phyloP scores from a whole-genome alignment of 805 yeast genomes.

The Candida patagonica region DNA sequence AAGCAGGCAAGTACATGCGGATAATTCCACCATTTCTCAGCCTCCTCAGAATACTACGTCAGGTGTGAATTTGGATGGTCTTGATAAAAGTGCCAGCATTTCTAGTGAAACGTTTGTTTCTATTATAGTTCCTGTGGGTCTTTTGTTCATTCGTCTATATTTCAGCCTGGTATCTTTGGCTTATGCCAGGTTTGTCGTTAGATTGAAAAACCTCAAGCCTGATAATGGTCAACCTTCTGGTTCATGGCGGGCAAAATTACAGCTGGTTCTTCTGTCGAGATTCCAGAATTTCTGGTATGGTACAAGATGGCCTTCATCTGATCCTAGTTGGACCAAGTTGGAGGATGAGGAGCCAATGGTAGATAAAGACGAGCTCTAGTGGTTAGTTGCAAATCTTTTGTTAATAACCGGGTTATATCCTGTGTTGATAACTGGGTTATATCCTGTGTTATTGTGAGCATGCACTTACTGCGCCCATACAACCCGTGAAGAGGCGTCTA shows the following conservation, averaged over 20 bases:
- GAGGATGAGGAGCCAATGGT: background rate
- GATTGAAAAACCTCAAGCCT: conserved; percentile 30
- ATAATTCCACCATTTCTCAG: background rate
- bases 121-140: conserved; percentile 37
- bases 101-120: conserved; percentile 35
- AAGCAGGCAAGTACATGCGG: conserved; percentile 5
- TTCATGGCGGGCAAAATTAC: conserved; percentile 24
- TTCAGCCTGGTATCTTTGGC: conserved; percentile 47
- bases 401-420: too few relatives aligned
- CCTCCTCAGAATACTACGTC: background rate
- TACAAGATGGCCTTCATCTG: conserved; percentile 2
- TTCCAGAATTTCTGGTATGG: conserved; percentile 30
- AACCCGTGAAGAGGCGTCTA: too few relatives aligned
- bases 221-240: conserved; percentile 27
- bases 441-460: too few relatives aligned
- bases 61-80: too few relatives aligned
- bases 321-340: background rate
- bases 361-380: too few relatives aligned
- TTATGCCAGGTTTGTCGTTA: conserved; percentile 45
- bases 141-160: conserved; percentile 41
- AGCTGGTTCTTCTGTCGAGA: conserved; percentile 21
- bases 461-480: too few relatives aligned
- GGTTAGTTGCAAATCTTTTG: too few relatives aligned
- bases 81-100: conserved; percentile 19
- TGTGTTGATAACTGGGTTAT: too few relatives aligned